A percentile compares a stretch with the other conserved stretches of the same genome.
Conservation (phyloP, 2,329 filamentous ascomycete species). For the Penicillium verrucosum region DNA sequence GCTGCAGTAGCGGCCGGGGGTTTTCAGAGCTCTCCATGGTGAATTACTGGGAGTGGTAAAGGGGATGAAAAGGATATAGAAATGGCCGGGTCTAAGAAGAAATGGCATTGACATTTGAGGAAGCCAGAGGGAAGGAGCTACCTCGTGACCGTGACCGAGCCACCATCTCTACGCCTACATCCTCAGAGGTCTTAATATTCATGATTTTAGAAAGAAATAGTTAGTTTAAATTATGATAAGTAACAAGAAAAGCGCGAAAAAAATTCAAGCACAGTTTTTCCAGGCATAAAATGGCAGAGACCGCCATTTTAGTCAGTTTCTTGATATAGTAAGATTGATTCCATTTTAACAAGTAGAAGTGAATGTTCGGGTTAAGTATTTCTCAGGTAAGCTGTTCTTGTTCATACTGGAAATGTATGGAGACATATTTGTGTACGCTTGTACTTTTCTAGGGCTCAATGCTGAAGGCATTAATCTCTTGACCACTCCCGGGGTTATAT, state of each 20-base stretch:
- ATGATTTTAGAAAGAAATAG: neutral
- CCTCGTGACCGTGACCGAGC: constrained; percentile 2
- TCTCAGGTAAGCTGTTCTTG: neutral
- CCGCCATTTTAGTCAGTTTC: neutral
- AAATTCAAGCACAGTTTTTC: neutral
- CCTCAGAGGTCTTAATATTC: too few relatives aligned
- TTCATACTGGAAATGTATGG: neutral
- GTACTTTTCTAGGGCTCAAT: neutral
- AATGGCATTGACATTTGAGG: neutral
- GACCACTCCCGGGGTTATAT: neutral
- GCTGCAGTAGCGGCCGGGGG: constrained; percentile 24
- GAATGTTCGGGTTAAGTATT: neutral
- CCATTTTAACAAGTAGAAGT: neutral
- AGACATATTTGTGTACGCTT: neutral
- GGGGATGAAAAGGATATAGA: neutral
- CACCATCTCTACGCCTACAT: neutral
- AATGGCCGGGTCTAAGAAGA: neutral
- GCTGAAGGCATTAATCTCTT: neutral
- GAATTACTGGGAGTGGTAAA: neutral
- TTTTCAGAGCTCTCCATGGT: neutral
- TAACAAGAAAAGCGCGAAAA: too few relatives aligned
- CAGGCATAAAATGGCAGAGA: neutral
- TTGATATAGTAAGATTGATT: neutral
- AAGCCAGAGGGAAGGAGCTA: neutral
- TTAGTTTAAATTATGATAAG: neutral